These are phyloP conservation scores for Saururus chinensis DNA, from an alignment of 164 flowering plant genomes.

Conservation along the genomic window DNA sequence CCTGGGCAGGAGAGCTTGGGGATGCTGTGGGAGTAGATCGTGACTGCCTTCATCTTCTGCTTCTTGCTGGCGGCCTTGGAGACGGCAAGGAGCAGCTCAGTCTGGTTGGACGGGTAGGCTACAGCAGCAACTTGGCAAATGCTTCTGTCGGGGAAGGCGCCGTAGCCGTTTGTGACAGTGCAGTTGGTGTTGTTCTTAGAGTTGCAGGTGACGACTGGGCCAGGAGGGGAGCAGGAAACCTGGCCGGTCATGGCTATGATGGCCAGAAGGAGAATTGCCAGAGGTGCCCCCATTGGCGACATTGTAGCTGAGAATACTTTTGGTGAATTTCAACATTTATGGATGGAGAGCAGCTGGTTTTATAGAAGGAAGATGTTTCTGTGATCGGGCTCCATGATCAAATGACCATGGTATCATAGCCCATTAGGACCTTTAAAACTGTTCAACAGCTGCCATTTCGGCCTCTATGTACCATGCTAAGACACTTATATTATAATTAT, in stretches of 20 bases:
- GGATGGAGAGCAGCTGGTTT: too few relatives aligned
- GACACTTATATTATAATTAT: too few relatives aligned
- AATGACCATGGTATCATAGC: too few relatives aligned
- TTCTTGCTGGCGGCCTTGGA: conserved; percentile 21
- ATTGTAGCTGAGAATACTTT: background rate
- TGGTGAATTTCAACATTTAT: too few relatives aligned
- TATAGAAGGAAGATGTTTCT: too few relatives aligned
- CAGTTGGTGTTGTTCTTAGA: conserved; percentile 20
- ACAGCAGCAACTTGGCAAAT: conserved; percentile 25
- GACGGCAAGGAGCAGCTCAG: conserved; percentile 26
- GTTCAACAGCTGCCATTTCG: too few relatives aligned
- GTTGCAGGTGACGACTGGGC: conserved; percentile 29
- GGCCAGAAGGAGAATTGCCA: background rate
- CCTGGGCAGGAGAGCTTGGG: conserved; percentile 42
- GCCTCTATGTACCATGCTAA: too few relatives aligned
- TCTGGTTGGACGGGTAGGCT: conserved; percentile 27
- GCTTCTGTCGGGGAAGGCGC: conserved; percentile 36
- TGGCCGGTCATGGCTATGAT: background rate
- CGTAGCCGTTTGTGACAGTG: conserved; percentile 42
- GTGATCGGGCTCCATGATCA: too few relatives aligned
- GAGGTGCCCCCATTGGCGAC: background rate
- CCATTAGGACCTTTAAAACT: too few relatives aligned
- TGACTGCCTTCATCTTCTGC: conserved; percentile 35
- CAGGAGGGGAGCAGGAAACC: conserved; percentile 22
- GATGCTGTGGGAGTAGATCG: conserved; percentile 36